Base-by-base conservation (phyloP, 1,284 basidiomycete genomes). In the Moesziomyces parantarcticus region DNA sequence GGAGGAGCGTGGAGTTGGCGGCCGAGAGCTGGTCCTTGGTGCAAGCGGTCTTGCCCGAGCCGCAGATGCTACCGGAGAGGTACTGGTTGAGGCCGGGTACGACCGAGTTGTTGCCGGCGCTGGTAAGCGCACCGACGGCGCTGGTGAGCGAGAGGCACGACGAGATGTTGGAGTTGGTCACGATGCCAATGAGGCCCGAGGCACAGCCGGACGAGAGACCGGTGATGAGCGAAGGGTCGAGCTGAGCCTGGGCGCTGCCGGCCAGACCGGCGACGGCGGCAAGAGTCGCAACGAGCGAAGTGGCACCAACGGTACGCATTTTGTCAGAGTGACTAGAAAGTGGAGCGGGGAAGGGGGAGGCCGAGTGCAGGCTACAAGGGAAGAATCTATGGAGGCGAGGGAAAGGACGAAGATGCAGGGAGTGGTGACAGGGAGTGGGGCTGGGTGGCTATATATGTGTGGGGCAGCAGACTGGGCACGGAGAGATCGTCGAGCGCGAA, bases 221-320 rank as follows among this genome's bases (percentile, higher is more conserved):
- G 47, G 50, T 64, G 58, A 73, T n/a, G 47, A 73, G 70, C 26
- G 64, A 73, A 18, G 70, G 52, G 51, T 68, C 60, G 21, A 73
- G 54, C 51, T 73, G 70, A 14, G 70, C 70, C 9, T 40, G 4
- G 13, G 64, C 50, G 32, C 22, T 26, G 36, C 54, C 44, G 52
- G 64, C 47, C 21, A 72, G 26, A 7, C 46, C 29, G 42, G 57
- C 52, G 21, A 50, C 46, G 26, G 53, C 43, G 16, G 48, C 64
- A 11, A 45, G 54, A 20, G 57, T 54, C 22, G 57, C 70, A 32
- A 53, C 52, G 42, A 54, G 16, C 7, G 56, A 34, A 44, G 66
- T 56, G 50, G 56, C 29, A 39, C 43, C 34, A 50, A 63, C 16
- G 16, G 48, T 20, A 29, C 66, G 66, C 66, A 69, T 69, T n/a